Evolutionary conservation across 306 rosid species (phyloP), one percentile per base, ranked within the genome.

Genomic region (Macrotyloma uniflorum): DNA sequence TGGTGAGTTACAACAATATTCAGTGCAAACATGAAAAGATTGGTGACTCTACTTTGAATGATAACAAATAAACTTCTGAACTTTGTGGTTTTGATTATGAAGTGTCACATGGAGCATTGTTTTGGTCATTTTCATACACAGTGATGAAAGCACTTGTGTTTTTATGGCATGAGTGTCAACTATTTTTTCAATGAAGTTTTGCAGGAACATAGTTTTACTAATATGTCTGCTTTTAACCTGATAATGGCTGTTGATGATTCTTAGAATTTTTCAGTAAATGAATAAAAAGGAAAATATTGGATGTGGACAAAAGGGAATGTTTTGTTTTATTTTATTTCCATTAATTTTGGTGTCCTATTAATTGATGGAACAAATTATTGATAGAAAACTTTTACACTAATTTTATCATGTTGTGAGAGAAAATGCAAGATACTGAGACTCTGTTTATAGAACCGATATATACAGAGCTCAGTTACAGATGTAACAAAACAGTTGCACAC

Each of bases 41-140:
- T 22, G 63, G 58, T 63, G 59, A 24, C 46, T 45, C 18, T 42
- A 23, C 66, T 62, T 16, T 43, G 14, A 72, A n/a, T 55, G 58
- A 64, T 57, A 64, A 36, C 62, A 58, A 23, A 70, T 71, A 30
- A 82, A 35, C 64, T 75, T 82, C 82, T 63, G 76, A 69, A 80
- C 67, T 20, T 38, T 33, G 45, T 65, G 59, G 23, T 66, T 72
- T 40, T 50, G 68, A 74, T 47, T 65, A 67, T 58, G 75, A 67
- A 59, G 72, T 61, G 55, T 83, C 68, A 26, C 38, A 62, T 63
- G 80, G 30, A 13, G 83, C 72, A 24, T 72, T 76, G 46, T 61
- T 70, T 70, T 45, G 70, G 65, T 53, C 76, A 66, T 77, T 49
- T 77, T 61, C 46, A 53, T 73, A 15, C 75, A 67, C 49, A n/a